A percentile compares a stretch with the other conserved stretches of the same genome.
phyloP scores from a whole-genome alignment of 2,329 filamentous ascomycete species.

The Penicillium sp. region DNA sequence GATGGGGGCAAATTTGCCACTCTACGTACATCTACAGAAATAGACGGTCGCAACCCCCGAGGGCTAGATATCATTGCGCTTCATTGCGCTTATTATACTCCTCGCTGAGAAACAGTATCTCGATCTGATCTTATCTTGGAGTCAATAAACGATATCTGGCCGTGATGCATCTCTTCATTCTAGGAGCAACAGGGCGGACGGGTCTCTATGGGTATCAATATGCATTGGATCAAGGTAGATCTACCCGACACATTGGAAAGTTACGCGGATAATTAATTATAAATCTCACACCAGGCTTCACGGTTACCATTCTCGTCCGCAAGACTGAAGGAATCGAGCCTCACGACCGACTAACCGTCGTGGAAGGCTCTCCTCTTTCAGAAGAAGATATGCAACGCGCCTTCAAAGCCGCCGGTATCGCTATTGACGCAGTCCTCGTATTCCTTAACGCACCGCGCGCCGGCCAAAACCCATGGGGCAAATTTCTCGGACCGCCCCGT shows the following conservation, averaged over 20 bases:
- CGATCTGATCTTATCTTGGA: too few relatives aligned
- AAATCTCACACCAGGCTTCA: conserved; percentile 40
- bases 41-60: background rate
- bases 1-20: background rate
- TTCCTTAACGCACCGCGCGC: conserved; percentile 16
- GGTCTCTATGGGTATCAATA: conserved; percentile 31
- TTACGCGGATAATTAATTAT: too few relatives aligned
- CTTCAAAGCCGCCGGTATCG: conserved; percentile 6
- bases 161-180: conserved; percentile 52
- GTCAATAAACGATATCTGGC: background rate
- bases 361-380: conserved; percentile 45
- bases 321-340: conserved; percentile 38
- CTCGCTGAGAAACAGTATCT: too few relatives aligned
- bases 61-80: background rate
- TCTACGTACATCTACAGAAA: background rate
- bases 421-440: conserved; percentile 7
- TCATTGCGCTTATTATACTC: background rate
- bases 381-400: conserved; percentile 38
- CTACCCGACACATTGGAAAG: too few relatives aligned
- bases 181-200: conserved; percentile 55
- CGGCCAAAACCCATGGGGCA: conserved; percentile 16
- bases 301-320: conserved; percentile 53
- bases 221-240: conserved; percentile 8
- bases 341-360: conserved; percentile 41
- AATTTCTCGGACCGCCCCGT: conserved; percentile 19